Evolutionary conservation across 805 yeast genomes (phyloP).

Genomic region (Candida oleophila): DNA sequence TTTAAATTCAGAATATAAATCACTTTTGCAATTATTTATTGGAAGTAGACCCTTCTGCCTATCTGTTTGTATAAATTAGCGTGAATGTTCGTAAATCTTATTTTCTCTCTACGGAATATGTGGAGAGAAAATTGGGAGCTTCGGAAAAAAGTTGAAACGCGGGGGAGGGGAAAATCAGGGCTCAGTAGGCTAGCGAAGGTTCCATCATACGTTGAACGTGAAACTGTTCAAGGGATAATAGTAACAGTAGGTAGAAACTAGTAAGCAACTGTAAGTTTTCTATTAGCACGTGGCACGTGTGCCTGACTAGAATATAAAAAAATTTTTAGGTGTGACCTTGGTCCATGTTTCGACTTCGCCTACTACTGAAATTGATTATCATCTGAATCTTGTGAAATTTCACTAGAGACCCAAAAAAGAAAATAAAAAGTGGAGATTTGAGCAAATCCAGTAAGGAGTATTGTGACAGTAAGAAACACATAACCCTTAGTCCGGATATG

Average conservation of each 20-base stretch:
- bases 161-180: conserved; percentile 2
- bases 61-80: too few relatives aligned
- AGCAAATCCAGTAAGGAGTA: neutral
- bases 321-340: neutral
- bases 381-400: neutral
- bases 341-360: too few relatives aligned
- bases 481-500: neutral
- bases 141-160: neutral
- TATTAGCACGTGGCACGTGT: too few relatives aligned
- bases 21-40: too few relatives aligned
- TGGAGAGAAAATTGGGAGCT: neutral
- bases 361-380: neutral
- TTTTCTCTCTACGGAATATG: neutral
- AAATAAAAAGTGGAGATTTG: neutral
- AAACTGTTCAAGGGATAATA: neutral
- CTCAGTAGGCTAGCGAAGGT: too few relatives aligned
- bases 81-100: too few relatives aligned
- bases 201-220: neutral
- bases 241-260: neutral
- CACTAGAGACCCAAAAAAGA: neutral
- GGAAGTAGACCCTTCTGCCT: too few relatives aligned
- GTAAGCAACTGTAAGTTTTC: too few relatives aligned
- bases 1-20: too few relatives aligned
- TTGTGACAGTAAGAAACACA: neutral
- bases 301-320: too few relatives aligned